Evolutionary conservation across 108 stramenopile genomes (phyloP).

Genomic region (Halocafeteria seosinensis): DNA sequence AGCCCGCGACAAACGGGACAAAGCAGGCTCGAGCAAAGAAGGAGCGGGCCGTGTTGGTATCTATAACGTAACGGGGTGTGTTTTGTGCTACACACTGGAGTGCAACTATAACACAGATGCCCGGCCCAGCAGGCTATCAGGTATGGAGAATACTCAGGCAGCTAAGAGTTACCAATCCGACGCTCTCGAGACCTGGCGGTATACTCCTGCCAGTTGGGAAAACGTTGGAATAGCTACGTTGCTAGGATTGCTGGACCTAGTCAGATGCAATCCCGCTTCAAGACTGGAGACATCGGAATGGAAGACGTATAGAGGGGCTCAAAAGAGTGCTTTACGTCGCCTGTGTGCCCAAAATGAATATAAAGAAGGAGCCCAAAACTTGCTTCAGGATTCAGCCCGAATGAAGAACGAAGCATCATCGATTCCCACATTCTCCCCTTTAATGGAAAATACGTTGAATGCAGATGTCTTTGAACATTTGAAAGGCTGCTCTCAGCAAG

Average conservation of each 20-base stretch:
- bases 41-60: conserved; percentile 37
- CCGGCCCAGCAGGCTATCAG: conserved; percentile 3
- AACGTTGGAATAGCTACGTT: not conserved
- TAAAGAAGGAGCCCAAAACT: too few relatives aligned
- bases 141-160: not conserved
- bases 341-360: not conserved
- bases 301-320: not conserved
- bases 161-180: not conserved
- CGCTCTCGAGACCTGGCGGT: not conserved
- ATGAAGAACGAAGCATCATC: too few relatives aligned
- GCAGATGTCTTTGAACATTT: too few relatives aligned
- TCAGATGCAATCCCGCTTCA: not conserved
- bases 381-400: too few relatives aligned
- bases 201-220: not conserved
- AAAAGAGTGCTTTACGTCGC: not conserved
- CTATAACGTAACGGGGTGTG: conserved; percentile 19
- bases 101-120: conserved; percentile 45
- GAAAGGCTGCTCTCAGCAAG: too few relatives aligned
- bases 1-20: conserved; percentile 31
- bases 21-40: conserved; percentile 28
- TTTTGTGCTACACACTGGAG: conserved; percentile 45
- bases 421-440: too few relatives aligned
- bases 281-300: not conserved
- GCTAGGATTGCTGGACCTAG: not conserved
- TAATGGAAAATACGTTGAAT: too few relatives aligned